Conservation (phyloP, 371 early-diverging fungal genomes). For the Mortierella sp. region DNA sequence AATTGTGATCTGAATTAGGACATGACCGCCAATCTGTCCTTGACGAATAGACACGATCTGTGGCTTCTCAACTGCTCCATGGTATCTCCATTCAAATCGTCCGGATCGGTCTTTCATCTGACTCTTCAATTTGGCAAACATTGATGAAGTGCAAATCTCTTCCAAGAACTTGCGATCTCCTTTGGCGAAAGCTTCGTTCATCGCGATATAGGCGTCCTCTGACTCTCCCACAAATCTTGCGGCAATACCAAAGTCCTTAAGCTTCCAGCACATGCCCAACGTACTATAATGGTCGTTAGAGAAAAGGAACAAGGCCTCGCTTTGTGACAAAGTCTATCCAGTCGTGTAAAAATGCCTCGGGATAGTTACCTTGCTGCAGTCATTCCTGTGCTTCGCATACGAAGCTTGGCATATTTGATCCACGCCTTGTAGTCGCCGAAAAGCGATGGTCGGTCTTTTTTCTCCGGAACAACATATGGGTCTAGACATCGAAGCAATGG, state of each 20-base stretch:
- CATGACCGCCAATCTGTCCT: slow-evolving; percentile 59
- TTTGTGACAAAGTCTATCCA: not conserved
- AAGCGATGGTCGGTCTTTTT: slow-evolving; percentile 45
- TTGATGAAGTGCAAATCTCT: slow-evolving; percentile 69
- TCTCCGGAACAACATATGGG: slow-evolving; percentile 48
- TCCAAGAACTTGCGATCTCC: slow-evolving; percentile 71
- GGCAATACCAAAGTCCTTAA: slow-evolving; percentile 50
- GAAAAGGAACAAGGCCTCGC: not conserved
- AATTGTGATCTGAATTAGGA: slow-evolving; percentile 70
- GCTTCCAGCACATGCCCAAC: slow-evolving; percentile 51
- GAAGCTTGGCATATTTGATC: slow-evolving; percentile 47
- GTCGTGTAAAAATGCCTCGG: not conserved
- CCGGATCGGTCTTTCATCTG: slow-evolving; percentile 71
- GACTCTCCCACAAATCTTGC: slow-evolving; percentile 63
- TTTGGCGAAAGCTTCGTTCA: slow-evolving; percentile 81
- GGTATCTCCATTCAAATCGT: slow-evolving; percentile 75
- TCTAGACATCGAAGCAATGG: slow-evolving; percentile 7
- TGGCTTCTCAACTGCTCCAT: slow-evolving; percentile 67
- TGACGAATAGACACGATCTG: slow-evolving; percentile 73
- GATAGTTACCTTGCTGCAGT: slow-evolving; percentile 42
- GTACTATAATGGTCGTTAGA: slow-evolving; percentile 17
- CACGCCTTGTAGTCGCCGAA: slow-evolving; percentile 43
- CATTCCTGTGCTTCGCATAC: slow-evolving; percentile 53
- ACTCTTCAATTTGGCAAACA: slow-evolving; percentile 74
- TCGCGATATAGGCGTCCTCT: slow-evolving; percentile 70